A percentile compares a stretch with the other conserved stretches of the same genome.
phyloP scores from a whole-genome alignment of 1,139 yeast genomes.

The Pneumocystis sp. region DNA sequence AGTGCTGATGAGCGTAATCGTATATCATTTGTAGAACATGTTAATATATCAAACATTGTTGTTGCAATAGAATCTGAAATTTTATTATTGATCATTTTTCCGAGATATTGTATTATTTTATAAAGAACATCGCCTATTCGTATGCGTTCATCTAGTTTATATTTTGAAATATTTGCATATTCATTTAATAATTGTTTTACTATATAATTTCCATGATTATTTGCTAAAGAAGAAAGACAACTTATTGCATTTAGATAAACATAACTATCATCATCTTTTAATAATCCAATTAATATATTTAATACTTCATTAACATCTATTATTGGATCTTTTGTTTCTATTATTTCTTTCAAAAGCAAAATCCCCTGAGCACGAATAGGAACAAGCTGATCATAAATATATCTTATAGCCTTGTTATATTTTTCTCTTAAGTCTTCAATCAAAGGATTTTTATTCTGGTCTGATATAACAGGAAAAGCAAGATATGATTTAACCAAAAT shows the following conservation, averaged over 20 bases:
- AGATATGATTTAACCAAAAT: constrained; percentile 5
- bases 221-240: constrained; percentile 49
- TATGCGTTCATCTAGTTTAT: constrained; percentile 44
- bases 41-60: constrained; percentile 29
- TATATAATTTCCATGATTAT: constrained; percentile 25
- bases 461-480: constrained; percentile 2
- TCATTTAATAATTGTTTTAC: constrained; percentile 27
- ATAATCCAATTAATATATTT: constrained; percentile 45
- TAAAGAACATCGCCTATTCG: constrained; percentile 69
- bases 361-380: constrained; percentile 84
- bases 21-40: constrained; percentile 35
- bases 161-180: constrained; percentile 16
- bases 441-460: not conserved
- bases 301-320: constrained; percentile 42
- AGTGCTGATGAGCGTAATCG: constrained; percentile 70
- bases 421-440: constrained; percentile 30
- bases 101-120: constrained; percentile 39
- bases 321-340: constrained; percentile 36
- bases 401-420: constrained; percentile 16
- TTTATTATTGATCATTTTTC: constrained; percentile 34
- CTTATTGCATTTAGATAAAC: constrained; percentile 72
- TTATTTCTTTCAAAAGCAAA: constrained; percentile 44
- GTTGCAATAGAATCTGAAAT: constrained; percentile 25
- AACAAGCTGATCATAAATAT: constrained; percentile 56
- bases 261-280: constrained; percentile 72